Evolutionary conservation across 768 basidiomycete species (phyloP).

Genomic region (Royoungia palumana): DNA sequence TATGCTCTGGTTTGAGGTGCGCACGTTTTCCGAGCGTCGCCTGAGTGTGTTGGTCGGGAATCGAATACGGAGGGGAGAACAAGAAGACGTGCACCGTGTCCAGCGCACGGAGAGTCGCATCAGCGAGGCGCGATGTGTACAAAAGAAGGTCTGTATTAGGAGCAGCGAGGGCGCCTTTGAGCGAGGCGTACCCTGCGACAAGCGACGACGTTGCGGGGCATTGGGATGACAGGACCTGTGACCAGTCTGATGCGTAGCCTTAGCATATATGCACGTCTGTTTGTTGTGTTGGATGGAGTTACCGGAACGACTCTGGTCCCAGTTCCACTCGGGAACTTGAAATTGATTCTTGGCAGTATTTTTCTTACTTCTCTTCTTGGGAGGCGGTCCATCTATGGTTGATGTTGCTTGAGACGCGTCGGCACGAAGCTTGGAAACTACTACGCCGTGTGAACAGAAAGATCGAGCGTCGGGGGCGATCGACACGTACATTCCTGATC

Average conservation of each 20-base stretch:
- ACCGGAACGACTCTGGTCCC: slow-evolving; percentile 24
- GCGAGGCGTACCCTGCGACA: slow-evolving; percentile 18
- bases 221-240: slow-evolving; percentile 16
- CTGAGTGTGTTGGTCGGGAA: background rate
- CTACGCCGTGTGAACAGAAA: slow-evolving; percentile 7
- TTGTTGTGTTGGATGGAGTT: background rate
- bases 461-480: background rate
- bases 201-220: slow-evolving; percentile 25
- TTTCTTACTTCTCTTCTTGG: slow-evolving; percentile 29
- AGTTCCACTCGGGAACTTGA: slow-evolving; percentile 16
- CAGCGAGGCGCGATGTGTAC: slow-evolving; percentile 13
- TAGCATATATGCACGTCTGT: background rate
- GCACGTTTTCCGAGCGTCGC: background rate
- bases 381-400: slow-evolving; percentile 18
- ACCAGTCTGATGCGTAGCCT: slow-evolving; percentile 16
- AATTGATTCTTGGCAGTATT: slow-evolving; percentile 12
- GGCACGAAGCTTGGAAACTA: slow-evolving; percentile 18
- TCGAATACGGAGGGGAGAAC: slow-evolving; percentile 9
- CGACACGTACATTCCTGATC: slow-evolving; percentile 21
- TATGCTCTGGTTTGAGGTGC: slow-evolving; percentile 7
- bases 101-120: slow-evolving; percentile 19
- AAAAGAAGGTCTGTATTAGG: slow-evolving; percentile 1
- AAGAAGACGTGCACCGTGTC: slow-evolving; percentile 18
- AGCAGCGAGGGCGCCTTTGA: slow-evolving; percentile 16
- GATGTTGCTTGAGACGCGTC: slow-evolving; percentile 12